phyloP scores from a whole-genome alignment of 1,284 basidiomycete genomes.

The Tetrapyrgos nigripes region DNA sequence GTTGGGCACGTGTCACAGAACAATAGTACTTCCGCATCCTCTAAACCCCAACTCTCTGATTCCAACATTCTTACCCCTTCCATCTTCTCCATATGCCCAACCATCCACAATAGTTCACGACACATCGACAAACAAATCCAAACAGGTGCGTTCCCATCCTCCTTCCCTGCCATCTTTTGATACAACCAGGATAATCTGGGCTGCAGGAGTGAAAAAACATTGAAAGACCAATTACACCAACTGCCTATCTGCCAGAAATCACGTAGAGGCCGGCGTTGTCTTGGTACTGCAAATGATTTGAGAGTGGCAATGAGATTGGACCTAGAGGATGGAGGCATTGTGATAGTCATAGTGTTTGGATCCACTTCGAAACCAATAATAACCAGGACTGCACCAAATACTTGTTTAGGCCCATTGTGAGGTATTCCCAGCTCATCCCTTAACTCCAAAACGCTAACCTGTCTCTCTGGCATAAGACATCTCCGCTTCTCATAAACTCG shows the following conservation, averaged over 20 bases:
- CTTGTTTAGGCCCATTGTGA: slow-evolving; percentile 38
- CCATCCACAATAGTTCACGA: not conserved
- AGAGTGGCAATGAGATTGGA: slow-evolving; percentile 23
- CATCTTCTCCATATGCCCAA: not conserved
- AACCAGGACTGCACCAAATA: slow-evolving; percentile 24
- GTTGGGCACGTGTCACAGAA: slow-evolving; percentile 3
- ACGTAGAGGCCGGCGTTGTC: not conserved
- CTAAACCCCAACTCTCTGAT: not conserved
- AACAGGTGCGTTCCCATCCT: slow-evolving; percentile 14
- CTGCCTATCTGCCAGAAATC: slow-evolving; percentile 29
- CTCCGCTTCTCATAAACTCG: slow-evolving; percentile 27
- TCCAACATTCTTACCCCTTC: not conserved
- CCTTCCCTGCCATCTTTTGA: slow-evolving; percentile 37
- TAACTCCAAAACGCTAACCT: slow-evolving; percentile 29
- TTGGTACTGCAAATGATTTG: slow-evolving; percentile 21
- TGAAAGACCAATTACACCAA: slow-evolving; percentile 48
- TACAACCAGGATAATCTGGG: slow-evolving; percentile 38
- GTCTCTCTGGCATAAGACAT: slow-evolving; percentile 31
- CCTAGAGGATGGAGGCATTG: slow-evolving; percentile 17
- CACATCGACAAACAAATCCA: slow-evolving; percentile 28
- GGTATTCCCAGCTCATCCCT: slow-evolving; percentile 40
- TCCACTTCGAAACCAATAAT: slow-evolving; percentile 42
- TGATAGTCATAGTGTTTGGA: slow-evolving; percentile 29
- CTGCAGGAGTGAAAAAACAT: slow-evolving; percentile 40
- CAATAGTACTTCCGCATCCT: not conserved